A percentile compares a stretch with the other conserved stretches of the same genome.
Conservation (phyloP, 2,329 filamentous ascomycete genomes). For the Penicillium brasilianum region DNA sequence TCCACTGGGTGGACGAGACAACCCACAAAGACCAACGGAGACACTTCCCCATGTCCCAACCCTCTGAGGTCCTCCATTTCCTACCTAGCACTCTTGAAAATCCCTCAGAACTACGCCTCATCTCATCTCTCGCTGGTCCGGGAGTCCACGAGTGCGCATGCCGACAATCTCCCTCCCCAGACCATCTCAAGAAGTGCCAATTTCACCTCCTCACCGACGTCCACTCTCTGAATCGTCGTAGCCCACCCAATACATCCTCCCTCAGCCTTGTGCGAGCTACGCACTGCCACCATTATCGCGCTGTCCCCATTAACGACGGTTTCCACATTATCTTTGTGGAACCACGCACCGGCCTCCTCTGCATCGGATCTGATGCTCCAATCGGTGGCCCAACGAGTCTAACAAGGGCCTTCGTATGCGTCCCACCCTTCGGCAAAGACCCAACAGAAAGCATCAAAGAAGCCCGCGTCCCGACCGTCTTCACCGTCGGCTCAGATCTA, state of each 20-base stretch:
- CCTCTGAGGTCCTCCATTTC: conserved; percentile 59
- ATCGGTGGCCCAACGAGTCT: conserved; percentile 63
- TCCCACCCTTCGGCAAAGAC: conserved; percentile 42
- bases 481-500: conserved; percentile 62
- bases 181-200: conserved; percentile 32
- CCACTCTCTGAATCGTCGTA: conserved; percentile 34
- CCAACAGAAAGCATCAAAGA: conserved; percentile 20
- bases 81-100: conserved; percentile 59
- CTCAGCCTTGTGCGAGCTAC: conserved; percentile 48
- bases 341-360: conserved; percentile 60
- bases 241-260: conserved; percentile 25
- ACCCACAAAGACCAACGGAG: conserved; percentile 47
- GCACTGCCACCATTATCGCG: conserved; percentile 65
- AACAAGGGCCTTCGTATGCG: conserved; percentile 63
- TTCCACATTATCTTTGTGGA: conserved; percentile 69
- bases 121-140: conserved; percentile 62
- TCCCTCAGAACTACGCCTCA: conserved; percentile 63
- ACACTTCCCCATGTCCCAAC: conserved; percentile 49
- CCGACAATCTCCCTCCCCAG: conserved; percentile 26
- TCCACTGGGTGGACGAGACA: conserved; percentile 63
- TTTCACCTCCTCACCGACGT: conserved; percentile 38
- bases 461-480: conserved; percentile 55
- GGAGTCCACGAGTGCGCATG: conserved; percentile 39
- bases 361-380: conserved; percentile 66
- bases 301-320: conserved; percentile 68